A percentile compares a stretch with the other conserved stretches of the same genome.
Evolutionary conservation across 1,139 yeast species (phyloP).

Genomic region (Magnusiomyces magnusii): DNA sequence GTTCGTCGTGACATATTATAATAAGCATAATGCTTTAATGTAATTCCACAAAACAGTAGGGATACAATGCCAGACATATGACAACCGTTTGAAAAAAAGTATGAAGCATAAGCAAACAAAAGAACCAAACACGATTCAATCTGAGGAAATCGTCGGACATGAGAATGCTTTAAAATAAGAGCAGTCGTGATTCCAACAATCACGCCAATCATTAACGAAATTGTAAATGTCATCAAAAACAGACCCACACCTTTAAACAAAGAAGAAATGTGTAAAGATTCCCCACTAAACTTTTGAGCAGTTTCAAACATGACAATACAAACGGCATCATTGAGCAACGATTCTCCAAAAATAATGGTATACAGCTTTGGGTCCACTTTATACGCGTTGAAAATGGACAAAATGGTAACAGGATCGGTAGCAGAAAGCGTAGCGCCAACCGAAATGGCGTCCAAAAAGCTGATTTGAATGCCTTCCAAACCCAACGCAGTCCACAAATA

Average conservation of each 20-base stretch:
- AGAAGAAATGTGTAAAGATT: slow-evolving; percentile 59
- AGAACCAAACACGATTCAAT: slow-evolving; percentile 91
- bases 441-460: slow-evolving; percentile 92
- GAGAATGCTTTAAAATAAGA: slow-evolving; percentile 81
- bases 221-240: slow-evolving; percentile 87
- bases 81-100: slow-evolving; percentile 96
- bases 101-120: slow-evolving; percentile 89
- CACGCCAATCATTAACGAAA: slow-evolving; percentile 87
- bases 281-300: slow-evolving; percentile 89
- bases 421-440: slow-evolving; percentile 98
- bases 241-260: slow-evolving; percentile 91
- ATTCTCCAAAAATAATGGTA: slow-evolving; percentile 95
- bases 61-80: slow-evolving; percentile 99
- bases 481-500: slow-evolving; percentile 91
- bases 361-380: slow-evolving; percentile 96
- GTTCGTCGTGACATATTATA: slow-evolving; percentile 96
- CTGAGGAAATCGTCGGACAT: slow-evolving; percentile 88
- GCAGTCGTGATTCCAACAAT: slow-evolving; percentile 86
- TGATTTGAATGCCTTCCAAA: slow-evolving; percentile 75
- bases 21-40: slow-evolving; percentile 94
- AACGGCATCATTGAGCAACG: slow-evolving; percentile 91
- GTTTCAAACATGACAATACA: slow-evolving; percentile 99
- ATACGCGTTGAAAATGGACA: slow-evolving; percentile 94
- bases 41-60: slow-evolving; percentile 88
- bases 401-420: slow-evolving; percentile 96